A percentile compares a stretch with the other conserved stretches of the same genome.
Conservation (phyloP, 2,329 filamentous ascomycete genomes). For the Pyrenophora seminiperda region DNA sequence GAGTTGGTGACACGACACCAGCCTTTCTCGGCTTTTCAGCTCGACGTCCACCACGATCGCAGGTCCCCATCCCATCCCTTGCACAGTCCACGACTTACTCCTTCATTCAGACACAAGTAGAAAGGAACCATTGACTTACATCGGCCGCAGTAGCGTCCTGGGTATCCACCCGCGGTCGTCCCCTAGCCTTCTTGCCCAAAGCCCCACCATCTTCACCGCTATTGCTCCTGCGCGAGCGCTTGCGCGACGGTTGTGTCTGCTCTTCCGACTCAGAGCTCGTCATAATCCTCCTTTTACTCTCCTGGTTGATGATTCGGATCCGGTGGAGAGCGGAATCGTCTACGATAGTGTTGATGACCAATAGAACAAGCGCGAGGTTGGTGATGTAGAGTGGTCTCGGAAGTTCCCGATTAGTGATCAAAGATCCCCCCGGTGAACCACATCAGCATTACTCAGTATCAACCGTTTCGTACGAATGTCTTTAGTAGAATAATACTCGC, state of each 20-base stretch:
- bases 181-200: conserved; percentile 63
- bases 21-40: background rate
- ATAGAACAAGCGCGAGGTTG: background rate
- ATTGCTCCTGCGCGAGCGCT: conserved; percentile 39
- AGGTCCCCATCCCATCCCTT: no score
- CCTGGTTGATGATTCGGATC: background rate
- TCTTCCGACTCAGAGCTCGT: conserved; percentile 41
- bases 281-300: conserved; percentile 22
- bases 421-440: background rate
- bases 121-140: conserved; percentile 59
- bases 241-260: conserved; percentile 34
- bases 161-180: conserved; percentile 75
- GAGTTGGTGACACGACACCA: background rate
- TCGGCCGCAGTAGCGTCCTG: conserved; percentile 78
- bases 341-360: conserved; percentile 2
- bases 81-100: background rate
- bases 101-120: background rate
- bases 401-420: background rate
- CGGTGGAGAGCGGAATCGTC: background rate
- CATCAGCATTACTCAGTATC: background rate
- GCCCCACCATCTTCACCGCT: conserved; percentile 32
- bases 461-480: background rate
- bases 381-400: background rate
- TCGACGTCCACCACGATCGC: background rate
- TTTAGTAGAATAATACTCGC: background rate